phyloP scores from a whole-genome alignment of 1,284 basidiomycete species.

The Tilletia indica region DNA sequence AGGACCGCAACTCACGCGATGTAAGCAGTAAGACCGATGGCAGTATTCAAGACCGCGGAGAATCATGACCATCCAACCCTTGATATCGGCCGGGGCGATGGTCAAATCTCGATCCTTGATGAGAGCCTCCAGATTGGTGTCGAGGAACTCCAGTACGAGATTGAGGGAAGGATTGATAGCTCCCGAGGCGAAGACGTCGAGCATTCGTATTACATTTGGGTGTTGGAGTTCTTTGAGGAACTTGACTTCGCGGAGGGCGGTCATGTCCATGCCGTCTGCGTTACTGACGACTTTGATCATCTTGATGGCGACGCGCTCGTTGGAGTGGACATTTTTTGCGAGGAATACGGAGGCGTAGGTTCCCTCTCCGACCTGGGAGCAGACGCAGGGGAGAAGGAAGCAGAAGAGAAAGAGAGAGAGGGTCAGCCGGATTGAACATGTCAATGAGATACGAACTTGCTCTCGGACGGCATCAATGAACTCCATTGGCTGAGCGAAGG shows the following conservation, averaged over 20 bases:
- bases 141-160: slow-evolving; percentile 93
- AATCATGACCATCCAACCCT: slow-evolving; percentile 98
- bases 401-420: background rate
- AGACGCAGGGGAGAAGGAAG: background rate
- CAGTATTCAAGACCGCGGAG: slow-evolving; percentile 95
- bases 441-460: too few species aligned
- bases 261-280: slow-evolving; percentile 94
- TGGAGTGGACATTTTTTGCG: slow-evolving; percentile 65
- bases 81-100: slow-evolving; percentile 92
- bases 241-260: slow-evolving; percentile 95
- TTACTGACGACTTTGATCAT: slow-evolving; percentile 68
- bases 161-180: slow-evolving; percentile 74
- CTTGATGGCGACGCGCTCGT: slow-evolving; percentile 86
- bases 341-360: slow-evolving; percentile 88
- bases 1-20: slow-evolving; percentile 67
- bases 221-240: slow-evolving; percentile 90
- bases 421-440: slow-evolving; percentile 17
- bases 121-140: slow-evolving; percentile 94
- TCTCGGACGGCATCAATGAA: too few species aligned
- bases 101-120: slow-evolving; percentile 89
- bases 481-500: background rate
- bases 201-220: slow-evolving; percentile 89
- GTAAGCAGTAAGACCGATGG: slow-evolving; percentile 87
- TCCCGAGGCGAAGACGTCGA: slow-evolving; percentile 96
- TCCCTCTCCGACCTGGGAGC: slow-evolving; percentile 70